Base-by-base conservation (phyloP, 2,329 filamentous ascomycete species). In the Sporothrix humicola region DNA sequence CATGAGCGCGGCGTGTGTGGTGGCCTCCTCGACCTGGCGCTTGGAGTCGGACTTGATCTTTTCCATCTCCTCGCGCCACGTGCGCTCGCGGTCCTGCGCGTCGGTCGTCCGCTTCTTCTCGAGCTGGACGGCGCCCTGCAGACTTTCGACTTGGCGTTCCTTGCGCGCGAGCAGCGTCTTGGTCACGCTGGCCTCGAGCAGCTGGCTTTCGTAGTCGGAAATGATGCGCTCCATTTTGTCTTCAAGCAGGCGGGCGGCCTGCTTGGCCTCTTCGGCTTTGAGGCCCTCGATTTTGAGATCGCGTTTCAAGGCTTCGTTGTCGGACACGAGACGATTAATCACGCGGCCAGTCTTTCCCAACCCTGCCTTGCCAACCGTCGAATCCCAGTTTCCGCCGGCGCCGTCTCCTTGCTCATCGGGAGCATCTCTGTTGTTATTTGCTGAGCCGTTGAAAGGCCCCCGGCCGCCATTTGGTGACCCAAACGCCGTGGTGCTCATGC, bases 271-370 rank as follows among this genome's bases (percentile, higher is more conserved):
- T 74, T 94, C 91, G 61, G 91, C 87, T 63, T 87, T 87, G 72
- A 91, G 80, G 23, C 85, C 85, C 81, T 92, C 90, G 73, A 91
- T 88, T 78, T 91, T 86, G 73, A 93, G 85, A 76, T 95, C 92
- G 71, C 92, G 88, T 78, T 92, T 92, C 63, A 95, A 84, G 56
- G 90, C 87, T 79, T 95, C 93, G 77, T 94, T 94, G 79, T 95
- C 93, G 71, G 91, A 90, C 79, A 94, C 93, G 72, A 96, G 87
- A 79, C 90, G 89, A 82, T 96, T 93, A 81, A 96, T 95, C 71
- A 94, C 92, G 48, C 91, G 86, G 9, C 92, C 92, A 10, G 91
- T 93, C 83, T 94, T 94, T 59, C 92, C 92, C 2, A 92, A 83
- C 2, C 89, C 90, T 8, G 91, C 90, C 79, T 91, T 91, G 77